Evolutionary conservation across 148 eudicot genomes (phyloP), one percentile per base, ranked within the genome.

Genomic region (Vaccinium macrocarpon): DNA sequence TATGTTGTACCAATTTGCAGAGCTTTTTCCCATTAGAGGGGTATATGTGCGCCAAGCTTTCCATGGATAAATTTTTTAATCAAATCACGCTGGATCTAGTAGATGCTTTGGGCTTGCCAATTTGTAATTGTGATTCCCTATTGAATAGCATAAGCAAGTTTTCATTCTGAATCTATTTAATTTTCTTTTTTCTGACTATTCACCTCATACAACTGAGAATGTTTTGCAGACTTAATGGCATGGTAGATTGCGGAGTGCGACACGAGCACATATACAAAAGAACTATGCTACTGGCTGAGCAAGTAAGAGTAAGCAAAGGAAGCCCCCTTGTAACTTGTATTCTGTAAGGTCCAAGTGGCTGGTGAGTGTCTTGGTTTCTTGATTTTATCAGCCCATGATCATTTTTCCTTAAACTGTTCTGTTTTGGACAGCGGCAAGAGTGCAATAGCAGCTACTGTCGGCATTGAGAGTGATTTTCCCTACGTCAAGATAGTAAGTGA

Each of bases 291-390:
- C 88, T 97, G 53, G 89, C 96, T 57, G 97, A 97, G 84, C 99
- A 97, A 95, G 99, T 97, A 56, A 95, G 93, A 84, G 92, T 90
- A 57, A 95, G 99, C 92, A 90, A 86, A 88, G 99, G 98, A 86
- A 97, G 98, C 86, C 98, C 99, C 75, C 88, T 95, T 81, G 86
- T 95, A 87, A 95, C 97, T 78, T 95, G 98, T 87, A 97, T 97
- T 86, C 87, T 97, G 46, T 97, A 97, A 95, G 99, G 98, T 46
- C 94, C 98, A 32, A 94, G 94, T 90, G 97, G 99, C 91, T 92
- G 98, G 98, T 93, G 83, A 75, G 38, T 82, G 16, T 76, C 73
- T 68, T 75, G 19, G 51, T 38, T 55, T 25, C 23, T 57, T 84
- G 18, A 13, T 79, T 70, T 66, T 8, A 12, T 16, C 3, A 2